Conservation (phyloP, 352 stramenopile species). For the Globisporangium parvum region DNA sequence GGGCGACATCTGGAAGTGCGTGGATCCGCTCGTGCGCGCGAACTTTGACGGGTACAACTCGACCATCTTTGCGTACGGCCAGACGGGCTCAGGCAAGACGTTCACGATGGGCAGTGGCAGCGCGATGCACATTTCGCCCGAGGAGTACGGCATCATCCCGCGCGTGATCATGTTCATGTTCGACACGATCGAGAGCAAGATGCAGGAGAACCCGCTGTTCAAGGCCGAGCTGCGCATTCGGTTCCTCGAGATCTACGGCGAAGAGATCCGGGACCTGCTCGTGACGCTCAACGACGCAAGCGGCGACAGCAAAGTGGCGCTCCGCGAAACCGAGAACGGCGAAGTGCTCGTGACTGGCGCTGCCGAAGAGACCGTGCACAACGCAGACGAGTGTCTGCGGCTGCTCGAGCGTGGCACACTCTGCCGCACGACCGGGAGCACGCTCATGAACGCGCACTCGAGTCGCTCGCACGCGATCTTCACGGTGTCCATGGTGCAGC, state of each 20-base stretch:
- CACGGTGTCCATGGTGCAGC: slow-evolving; percentile 79
- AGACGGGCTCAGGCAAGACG: slow-evolving; percentile 85
- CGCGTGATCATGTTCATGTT: slow-evolving; percentile 84
- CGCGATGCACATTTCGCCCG: slow-evolving; percentile 63
- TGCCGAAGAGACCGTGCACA: slow-evolving; percentile 56
- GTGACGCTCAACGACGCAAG: slow-evolving; percentile 60
- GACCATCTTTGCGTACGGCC: slow-evolving; percentile 87
- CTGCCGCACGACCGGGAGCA: slow-evolving; percentile 80
- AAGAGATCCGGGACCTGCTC: slow-evolving; percentile 88
- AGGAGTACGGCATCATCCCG: slow-evolving; percentile 87
- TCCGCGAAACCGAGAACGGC: slow-evolving; percentile 79
- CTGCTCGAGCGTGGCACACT: slow-evolving; percentile 82
- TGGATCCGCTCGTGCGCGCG: slow-evolving; percentile 74
- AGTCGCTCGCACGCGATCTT: slow-evolving; percentile 92
- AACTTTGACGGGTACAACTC: slow-evolving; percentile 88
- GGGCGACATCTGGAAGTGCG: slow-evolving; percentile 81
- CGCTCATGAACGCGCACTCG: slow-evolving; percentile 90
- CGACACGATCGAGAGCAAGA: slow-evolving; percentile 63
- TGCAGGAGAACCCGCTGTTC: slow-evolving; percentile 50
- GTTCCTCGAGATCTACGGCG: slow-evolving; percentile 92
- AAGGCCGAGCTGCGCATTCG: slow-evolving; percentile 59
- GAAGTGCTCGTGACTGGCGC: slow-evolving; percentile 83
- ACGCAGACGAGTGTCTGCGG: slow-evolving; percentile 71
- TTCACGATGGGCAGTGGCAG: slow-evolving; percentile 88
- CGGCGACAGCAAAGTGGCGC: slow-evolving; percentile 60